phyloP scores from a whole-genome alignment of 2,329 filamentous ascomycete genomes.

The Bipolaris sorokiniana region DNA sequence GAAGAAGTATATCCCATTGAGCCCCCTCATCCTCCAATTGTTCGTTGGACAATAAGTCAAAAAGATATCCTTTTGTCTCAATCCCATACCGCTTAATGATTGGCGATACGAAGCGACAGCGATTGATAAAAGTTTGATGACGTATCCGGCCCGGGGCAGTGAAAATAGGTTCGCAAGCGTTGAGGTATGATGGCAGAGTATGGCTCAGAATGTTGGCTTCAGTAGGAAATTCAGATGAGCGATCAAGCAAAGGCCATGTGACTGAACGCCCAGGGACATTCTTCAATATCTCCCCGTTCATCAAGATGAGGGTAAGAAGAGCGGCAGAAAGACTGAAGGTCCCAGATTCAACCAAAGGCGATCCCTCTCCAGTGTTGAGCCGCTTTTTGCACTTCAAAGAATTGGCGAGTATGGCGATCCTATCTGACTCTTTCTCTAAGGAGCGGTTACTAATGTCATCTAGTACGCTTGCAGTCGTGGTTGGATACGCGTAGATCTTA shows the following conservation, averaged over 20 bases:
- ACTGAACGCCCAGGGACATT: not conserved
- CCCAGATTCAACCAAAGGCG: not conserved
- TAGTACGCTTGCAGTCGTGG: constrained; percentile 22
- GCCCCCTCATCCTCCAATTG: not conserved
- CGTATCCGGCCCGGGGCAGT: constrained; percentile 8
- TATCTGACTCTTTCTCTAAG: constrained; percentile 19
- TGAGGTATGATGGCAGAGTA: constrained; percentile 10
- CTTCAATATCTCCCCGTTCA: constrained; percentile 28
- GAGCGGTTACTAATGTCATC: constrained; percentile 22
- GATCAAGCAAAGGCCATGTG: not conserved
- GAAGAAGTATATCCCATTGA: not conserved
- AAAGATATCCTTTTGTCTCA: constrained; percentile 19
- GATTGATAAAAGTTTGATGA: constrained; percentile 21
- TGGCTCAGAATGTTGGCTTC: constrained; percentile 1
- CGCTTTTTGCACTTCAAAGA: constrained; percentile 18
- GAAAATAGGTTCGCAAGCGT: constrained; percentile 8
- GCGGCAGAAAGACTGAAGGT: constrained; percentile 22
- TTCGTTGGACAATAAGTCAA: constrained; percentile 1
- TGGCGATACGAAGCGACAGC: constrained; percentile 21
- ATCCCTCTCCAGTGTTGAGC: constrained; percentile 12
- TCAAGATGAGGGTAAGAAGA: constrained; percentile 19
- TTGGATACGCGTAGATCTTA: constrained; percentile 11
- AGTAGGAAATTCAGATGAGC: not conserved
- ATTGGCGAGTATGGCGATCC: constrained; percentile 28
- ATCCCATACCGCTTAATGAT: constrained; percentile 13